phyloP scores from a whole-genome alignment of 371 early-diverging fungal species.

The Mucor ambiguus region DNA sequence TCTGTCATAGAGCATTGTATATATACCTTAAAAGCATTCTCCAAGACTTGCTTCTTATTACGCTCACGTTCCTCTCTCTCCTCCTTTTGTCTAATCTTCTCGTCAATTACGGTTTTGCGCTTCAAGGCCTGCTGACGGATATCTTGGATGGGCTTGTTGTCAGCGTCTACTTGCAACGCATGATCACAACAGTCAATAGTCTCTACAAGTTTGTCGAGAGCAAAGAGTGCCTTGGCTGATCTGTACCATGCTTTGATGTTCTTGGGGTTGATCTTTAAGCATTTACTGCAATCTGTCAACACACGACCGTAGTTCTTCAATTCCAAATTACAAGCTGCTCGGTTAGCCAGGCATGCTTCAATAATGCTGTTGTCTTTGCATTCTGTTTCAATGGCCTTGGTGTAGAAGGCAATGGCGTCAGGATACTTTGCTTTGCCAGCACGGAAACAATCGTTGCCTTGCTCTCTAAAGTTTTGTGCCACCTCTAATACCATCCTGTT shows the following conservation, averaged over 20 bases:
- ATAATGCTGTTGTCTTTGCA: constrained; percentile 76
- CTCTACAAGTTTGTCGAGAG: constrained; percentile 80
- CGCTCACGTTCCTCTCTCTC: constrained; percentile 48
- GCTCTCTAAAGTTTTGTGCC: constrained; percentile 92
- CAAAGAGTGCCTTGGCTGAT: constrained; percentile 80
- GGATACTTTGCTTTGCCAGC: constrained; percentile 67
- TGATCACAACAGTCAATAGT: constrained; percentile 84
- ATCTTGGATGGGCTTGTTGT: constrained; percentile 63
- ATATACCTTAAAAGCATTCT: constrained; percentile 53
- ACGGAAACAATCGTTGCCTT: constrained; percentile 93
- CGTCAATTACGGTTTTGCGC: constrained; percentile 44
- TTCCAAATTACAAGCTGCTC: constrained; percentile 93
- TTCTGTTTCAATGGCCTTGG: constrained; percentile 83
- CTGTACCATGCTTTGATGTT: constrained; percentile 94
- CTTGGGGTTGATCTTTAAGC: constrained; percentile 75
- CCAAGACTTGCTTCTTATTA: constrained; percentile 48
- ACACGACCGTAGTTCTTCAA: constrained; percentile 77
- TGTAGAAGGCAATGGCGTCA: constrained; percentile 87
- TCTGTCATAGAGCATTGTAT: neutral
- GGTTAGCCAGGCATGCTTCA: constrained; percentile 80
- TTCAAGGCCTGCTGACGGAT: constrained; percentile 46
- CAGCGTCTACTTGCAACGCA: constrained; percentile 71
- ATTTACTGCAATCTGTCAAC: constrained; percentile 87
- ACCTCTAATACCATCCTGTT: constrained; percentile 56
- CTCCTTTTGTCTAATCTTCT: constrained; percentile 48